Percentiles rank a stretch among this genome's conserved stretches.
Evolutionary conservation across 768 basidiomycete species (phyloP).

Genomic region (Naganishia randhawae): DNA sequence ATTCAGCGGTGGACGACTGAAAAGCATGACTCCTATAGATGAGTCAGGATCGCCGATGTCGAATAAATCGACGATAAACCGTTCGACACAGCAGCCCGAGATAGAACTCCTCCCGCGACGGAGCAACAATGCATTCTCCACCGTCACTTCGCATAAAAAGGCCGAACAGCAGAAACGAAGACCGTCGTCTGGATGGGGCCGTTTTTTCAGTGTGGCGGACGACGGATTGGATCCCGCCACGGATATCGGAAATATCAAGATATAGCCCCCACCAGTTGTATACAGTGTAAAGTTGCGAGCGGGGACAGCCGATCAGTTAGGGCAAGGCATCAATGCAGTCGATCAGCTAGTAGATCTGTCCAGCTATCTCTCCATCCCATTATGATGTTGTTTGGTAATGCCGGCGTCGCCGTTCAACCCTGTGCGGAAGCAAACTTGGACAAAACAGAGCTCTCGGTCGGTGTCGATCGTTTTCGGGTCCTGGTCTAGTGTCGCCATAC

Average conservation of each 20-base stretch:
- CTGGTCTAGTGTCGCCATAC: background rate
- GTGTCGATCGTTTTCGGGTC: background rate
- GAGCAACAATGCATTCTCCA: background rate
- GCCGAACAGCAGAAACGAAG: background rate
- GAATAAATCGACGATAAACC: background rate
- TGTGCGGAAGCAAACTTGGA: conserved; percentile 3
- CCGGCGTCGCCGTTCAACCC: too few species aligned
- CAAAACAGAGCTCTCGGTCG: background rate
- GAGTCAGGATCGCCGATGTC: background rate
- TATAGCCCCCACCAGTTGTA: background rate
- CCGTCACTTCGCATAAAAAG: background rate
- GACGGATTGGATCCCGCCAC: conserved; percentile 10
- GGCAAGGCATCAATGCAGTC: background rate
- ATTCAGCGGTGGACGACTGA: conserved; percentile 2
- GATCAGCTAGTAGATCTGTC: background rate
- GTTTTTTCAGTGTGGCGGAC: conserved; percentile 19
- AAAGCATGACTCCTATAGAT: conserved; percentile 21
- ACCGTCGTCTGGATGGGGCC: conserved; percentile 10
- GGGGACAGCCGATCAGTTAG: background rate
- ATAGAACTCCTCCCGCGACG: background rate
- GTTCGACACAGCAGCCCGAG: background rate
- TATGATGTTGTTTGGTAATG: background rate
- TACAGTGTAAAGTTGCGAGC: background rate
- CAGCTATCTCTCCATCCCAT: background rate
- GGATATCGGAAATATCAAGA: conserved; percentile 17